phyloP scores from a whole-genome alignment of 805 yeast species.

The Spathaspora hagerdaliae region DNA sequence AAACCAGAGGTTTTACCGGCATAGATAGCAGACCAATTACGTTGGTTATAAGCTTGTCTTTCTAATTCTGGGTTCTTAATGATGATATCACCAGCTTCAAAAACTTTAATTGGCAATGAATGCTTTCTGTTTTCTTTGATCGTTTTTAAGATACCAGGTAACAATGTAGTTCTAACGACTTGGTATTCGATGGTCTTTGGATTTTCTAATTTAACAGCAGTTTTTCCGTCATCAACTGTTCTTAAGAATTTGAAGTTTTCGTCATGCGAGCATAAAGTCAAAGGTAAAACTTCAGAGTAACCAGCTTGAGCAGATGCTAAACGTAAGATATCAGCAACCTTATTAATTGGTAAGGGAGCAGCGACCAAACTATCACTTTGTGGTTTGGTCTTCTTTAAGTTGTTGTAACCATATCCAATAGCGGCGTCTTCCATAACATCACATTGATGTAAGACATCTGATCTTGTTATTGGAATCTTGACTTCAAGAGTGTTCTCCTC shows the following conservation, averaged over 20 bases:
- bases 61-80: constrained; percentile 76
- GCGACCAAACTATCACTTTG: constrained; percentile 78
- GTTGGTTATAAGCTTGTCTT: constrained; percentile 86
- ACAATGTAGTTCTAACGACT: constrained; percentile 91
- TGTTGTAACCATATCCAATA: constrained; percentile 91
- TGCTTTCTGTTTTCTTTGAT: constrained; percentile 95
- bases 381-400: constrained; percentile 74
- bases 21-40: constrained; percentile 91
- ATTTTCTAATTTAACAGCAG: constrained; percentile 86
- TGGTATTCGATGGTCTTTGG: constrained; percentile 97
- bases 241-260: constrained; percentile 91
- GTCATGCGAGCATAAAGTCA: constrained; percentile 93
- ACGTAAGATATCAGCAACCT: constrained; percentile 86
- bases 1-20: constrained; percentile 96
- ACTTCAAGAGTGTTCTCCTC: constrained; percentile 57
- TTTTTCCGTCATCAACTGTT: constrained; percentile 64
- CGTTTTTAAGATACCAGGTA: constrained; percentile 94
- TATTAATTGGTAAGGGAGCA: constrained; percentile 85
- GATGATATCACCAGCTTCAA: constrained; percentile 93
- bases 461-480: constrained; percentile 85
- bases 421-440: constrained; percentile 99
- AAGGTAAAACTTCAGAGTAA: constrained; percentile 93
- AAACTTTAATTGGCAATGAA: constrained; percentile 88
- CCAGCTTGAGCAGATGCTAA: constrained; percentile 90
- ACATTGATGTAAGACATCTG: constrained; percentile 94